Evolutionary conservation across 2,329 filamentous ascomycete species (phyloP), one percentile per base, ranked within the genome.

Genomic region (Cladosporium cucumerinum): DNA sequence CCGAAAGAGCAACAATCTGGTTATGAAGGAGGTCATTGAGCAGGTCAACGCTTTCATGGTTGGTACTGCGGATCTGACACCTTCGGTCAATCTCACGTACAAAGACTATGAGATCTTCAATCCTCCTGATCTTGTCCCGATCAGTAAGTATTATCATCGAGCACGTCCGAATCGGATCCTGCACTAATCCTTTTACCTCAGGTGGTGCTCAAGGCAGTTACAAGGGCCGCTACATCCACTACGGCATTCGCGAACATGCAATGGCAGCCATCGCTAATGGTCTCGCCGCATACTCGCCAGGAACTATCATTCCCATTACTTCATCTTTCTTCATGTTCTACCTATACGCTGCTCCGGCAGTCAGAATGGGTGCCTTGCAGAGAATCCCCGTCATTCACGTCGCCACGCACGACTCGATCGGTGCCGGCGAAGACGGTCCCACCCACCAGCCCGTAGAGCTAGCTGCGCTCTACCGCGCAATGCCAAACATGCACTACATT

Each of bases 181-280:
- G 5, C 14, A 43, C 12, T 21, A n/a, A 25, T 6, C 3, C 5
- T n/a, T 6, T 11, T 14, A 26, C 32, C 12, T 72, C 70, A 2
- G 83, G 81, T 66, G 83, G 83, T 7, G 81, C 84, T 69, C 84
- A 84, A 67, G 87, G 86, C 49, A 76, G 83, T 73, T 84, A 84
- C 69, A 72, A 73, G 2, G 80, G 80, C 25, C 78, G 80, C 8
- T 81, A 81, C 67, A 78, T 87, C 67, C 85, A 85, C 72, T 87
- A 81, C 72, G 86, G 85, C 46, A 82, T 88, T 62, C 82, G 86
- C 5, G 85, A 87, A 69, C 85, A 87, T 70, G 85, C 85, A 63
- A 88, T 89, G 86, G 80, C 80, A 2, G 76, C 82, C 32, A 83
- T 86, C 26, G 80, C 76, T 18, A 78, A 78, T 65, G 76, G 76